Evolutionary conservation across 768 basidiomycete genomes (phyloP).

Genomic region (Tulasnella calospora): DNA sequence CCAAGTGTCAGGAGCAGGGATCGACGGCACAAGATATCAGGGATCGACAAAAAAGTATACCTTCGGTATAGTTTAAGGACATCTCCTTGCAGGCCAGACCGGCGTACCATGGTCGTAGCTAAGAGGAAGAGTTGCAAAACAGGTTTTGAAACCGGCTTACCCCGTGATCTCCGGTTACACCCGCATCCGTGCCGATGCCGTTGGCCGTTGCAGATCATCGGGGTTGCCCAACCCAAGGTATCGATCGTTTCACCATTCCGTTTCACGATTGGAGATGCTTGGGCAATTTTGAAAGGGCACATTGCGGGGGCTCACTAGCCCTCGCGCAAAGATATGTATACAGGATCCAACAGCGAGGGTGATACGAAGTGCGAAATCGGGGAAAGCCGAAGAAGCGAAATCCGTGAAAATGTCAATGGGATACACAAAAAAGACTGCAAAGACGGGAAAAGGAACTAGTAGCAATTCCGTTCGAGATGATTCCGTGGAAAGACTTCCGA

Average conservation of each 20-base stretch:
- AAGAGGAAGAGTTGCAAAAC: neutral
- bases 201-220: neutral
- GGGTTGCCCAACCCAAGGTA: neutral
- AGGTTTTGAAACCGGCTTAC: neutral
- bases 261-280: neutral
- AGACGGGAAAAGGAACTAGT: neutral
- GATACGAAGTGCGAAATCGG: neutral
- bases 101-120: conserved; percentile 24
- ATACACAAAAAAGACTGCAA: neutral
- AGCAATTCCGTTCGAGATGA: neutral
- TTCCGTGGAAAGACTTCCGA: neutral
- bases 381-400: neutral
- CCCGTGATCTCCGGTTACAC: conserved; percentile 5
- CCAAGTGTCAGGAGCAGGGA: neutral
- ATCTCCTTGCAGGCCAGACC: conserved; percentile 51
- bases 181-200: neutral
- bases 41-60: conserved; percentile 37
- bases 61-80: conserved; percentile 52
- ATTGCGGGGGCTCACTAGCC: neutral
- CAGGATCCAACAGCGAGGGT: neutral
- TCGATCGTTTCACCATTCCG: neutral
- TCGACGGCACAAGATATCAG: neutral
- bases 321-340: neutral
- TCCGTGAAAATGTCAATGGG: neutral
- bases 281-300: neutral